Evolutionary conservation across 306 rosid species (phyloP), one percentile per base, ranked within the genome.

Genomic region (Dalbergia cochinchinensis): DNA sequence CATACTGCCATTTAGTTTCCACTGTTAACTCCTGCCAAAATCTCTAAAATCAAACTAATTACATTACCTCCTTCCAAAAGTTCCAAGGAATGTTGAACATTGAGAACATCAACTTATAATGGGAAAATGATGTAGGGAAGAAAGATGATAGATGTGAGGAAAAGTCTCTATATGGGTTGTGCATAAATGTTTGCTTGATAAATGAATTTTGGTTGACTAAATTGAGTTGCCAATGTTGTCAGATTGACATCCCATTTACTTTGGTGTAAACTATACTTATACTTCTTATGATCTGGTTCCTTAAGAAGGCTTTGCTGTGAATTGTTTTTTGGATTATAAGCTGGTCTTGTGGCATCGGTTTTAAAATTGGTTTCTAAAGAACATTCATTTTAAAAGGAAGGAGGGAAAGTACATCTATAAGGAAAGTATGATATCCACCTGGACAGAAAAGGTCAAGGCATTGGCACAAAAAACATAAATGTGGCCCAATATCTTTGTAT

Each of bases 21-120:
- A 22, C 45, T 35, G 37, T 20, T 15, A 1, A 3, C 31, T 3
- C 67, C 67, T 39, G 39, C 11, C 34, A n/a, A 42, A 64, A 63
- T 34, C 34, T n/a, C 34, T 16, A 31, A 50, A 33, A 34, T 64
- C 3, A 76, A 63, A 42, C 35, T 15, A 62, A 34, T 8, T 63
- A 8, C 8, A 8, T 19, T 14, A 33, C n/a, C 20, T 63, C 18
- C 41, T 63, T 18, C 69, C 22, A 20, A 20, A 20, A 20, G 22
- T 20, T 20, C 22, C 69, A 63, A 65, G 73, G 42, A 20, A 74
- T 64, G 26, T 64, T 76, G 65, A 63, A 63, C 62, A 34, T 62
- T 64, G 54, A 48, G 34, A 64, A 64, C 37, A 12, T 34, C 7
- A 48, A 66, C 67, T 37, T 19, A 59, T 60, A 44, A 44, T 20